Percentiles rank a stretch among this genome's conserved stretches.
phyloP scores from a whole-genome alignment of 73 alveolate genomes.

The Tetrahymena elliotti region DNA sequence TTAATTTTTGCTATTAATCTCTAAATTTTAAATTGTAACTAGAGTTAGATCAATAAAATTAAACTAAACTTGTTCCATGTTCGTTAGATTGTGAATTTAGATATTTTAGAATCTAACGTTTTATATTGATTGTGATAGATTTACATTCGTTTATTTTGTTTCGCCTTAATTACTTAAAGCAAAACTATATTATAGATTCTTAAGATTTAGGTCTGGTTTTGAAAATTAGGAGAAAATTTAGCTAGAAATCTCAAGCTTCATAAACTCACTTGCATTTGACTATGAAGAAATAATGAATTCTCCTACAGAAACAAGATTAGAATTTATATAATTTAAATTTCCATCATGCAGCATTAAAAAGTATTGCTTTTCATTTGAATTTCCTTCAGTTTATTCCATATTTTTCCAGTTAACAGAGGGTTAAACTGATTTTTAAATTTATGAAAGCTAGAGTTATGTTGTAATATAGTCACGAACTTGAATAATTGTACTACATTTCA shows the following conservation, averaged over 20 bases:
- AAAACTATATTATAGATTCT: neutral
- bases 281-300: neutral
- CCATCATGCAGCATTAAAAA: neutral
- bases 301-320: neutral
- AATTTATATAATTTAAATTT: neutral
- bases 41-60: neutral
- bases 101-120: neutral
- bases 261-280: neutral
- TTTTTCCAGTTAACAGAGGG: neutral
- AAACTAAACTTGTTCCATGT: neutral
- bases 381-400: neutral
- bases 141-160: neutral
- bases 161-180: neutral
- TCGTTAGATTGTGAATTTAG: neutral
- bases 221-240: neutral
- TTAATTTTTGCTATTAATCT: neutral
- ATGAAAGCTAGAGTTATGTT: neutral
- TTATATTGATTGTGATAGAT: neutral
- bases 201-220: neutral
- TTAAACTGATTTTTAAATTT: neutral
- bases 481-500: neutral
- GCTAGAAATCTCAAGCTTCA: neutral
- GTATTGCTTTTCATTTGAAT: too few relatives aligned
- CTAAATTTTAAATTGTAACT: neutral
- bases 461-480: neutral